Base-by-base conservation (phyloP, 345 rosid species). In the Eutrema yunnanense region DNA sequence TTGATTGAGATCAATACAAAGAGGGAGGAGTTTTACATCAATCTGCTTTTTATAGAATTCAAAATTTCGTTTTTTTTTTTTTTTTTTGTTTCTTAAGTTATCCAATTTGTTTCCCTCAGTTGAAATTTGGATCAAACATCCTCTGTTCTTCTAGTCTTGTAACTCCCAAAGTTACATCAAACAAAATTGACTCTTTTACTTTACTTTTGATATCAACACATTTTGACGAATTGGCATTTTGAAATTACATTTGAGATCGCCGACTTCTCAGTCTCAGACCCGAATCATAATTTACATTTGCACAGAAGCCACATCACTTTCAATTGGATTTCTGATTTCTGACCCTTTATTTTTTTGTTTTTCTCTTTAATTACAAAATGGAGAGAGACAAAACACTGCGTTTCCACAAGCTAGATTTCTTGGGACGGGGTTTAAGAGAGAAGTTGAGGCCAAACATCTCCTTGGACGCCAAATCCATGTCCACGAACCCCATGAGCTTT, bases 401-500 rank as follows among this genome's bases (percentile, higher is more conserved):
- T 68, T 71, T 81, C 77, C 80, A 82, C 13, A 79, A 56, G 58
- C 63, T 66, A 8, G 57, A 44, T 74, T 78, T 82, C 77, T 77
- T 77, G 65, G 44, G 73, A 33, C 73, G 69, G 9, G 67, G 74
- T 27, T 10, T 67, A 10, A 81, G 71, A 27, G 83, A 49, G 47
- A 81, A 80, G 72, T 77, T 86, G 59, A 86, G 82, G 6, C 87
- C 84, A 46, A 71, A 82, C 79, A 83, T 76, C 73, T 82, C 89
- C 65, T 75, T 83, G 40, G 78, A 80, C 2, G 83, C 76, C 70
- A 80, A 74, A 43, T 78, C 79, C 51, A 79, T 82, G 75, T 80
- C 86, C 48, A 71, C 44, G 58, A 80, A 80, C 53, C 86, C 88
- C 73, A 90, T 79, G 43, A 95, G 81, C 84, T 81, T 89, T 12